Evolutionary conservation across 176 grass and related monocot genomes (phyloP).

Genomic region (Microstegium vimineum): DNA sequence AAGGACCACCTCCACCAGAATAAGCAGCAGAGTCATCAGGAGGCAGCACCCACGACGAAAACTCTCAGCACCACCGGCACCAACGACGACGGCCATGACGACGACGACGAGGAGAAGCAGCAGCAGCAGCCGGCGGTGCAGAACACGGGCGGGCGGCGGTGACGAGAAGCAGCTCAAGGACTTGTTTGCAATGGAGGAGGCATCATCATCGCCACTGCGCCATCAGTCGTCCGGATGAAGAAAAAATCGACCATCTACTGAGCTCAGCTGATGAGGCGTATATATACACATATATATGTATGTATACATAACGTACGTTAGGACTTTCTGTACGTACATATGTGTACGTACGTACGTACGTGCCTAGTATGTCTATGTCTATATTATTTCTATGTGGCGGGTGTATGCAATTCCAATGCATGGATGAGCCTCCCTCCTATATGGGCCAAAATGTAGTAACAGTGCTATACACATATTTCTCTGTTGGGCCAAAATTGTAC

Average conservation of each 20-base stretch:
- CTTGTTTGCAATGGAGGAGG: background rate
- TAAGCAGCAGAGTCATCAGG: background rate
- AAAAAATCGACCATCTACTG: background rate
- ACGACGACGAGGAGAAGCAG: background rate
- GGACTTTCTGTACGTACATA: too few relatives aligned
- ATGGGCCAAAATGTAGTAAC: too few relatives aligned
- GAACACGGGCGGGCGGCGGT: too few relatives aligned
- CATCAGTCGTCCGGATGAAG: background rate
- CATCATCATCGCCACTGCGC: background rate
- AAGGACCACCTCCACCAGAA: background rate
- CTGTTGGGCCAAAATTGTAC: background rate
- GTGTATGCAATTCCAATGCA: too few relatives aligned
- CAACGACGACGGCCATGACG: too few relatives aligned
- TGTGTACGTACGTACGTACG: too few relatives aligned
- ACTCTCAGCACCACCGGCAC: background rate
- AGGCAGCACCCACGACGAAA: background rate
- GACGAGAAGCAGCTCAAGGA: slow-evolving; percentile 9
- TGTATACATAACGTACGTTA: too few relatives aligned
- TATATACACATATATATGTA: background rate
- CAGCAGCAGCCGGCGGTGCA: background rate
- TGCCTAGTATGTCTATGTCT: too few relatives aligned
- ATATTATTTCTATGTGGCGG: too few relatives aligned
- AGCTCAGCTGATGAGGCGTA: background rate
- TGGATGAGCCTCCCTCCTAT: too few relatives aligned
- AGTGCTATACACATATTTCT: too few relatives aligned